phyloP scores from a whole-genome alignment of 2,329 filamentous ascomycete species.

The Aureobasidium sp. region DNA sequence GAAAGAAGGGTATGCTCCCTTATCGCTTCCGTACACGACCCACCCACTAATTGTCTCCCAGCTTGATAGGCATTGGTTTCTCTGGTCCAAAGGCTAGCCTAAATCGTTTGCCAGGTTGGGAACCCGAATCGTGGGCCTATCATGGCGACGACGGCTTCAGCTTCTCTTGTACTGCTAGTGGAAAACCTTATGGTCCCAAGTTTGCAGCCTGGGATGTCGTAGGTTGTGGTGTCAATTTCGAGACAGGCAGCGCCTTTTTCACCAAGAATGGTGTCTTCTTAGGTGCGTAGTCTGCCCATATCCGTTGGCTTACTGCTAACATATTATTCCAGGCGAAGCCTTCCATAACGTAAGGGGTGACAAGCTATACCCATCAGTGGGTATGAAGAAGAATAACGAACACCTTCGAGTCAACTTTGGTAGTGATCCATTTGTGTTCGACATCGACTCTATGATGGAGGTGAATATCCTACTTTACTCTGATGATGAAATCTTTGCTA shows the following conservation, averaged over 20 bases:
- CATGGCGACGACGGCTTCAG: slow-evolving; percentile 60
- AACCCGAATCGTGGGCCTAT: slow-evolving; percentile 59
- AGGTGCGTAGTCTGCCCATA: slow-evolving; percentile 34
- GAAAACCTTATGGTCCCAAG: slow-evolving; percentile 53
- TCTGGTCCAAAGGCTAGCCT: slow-evolving; percentile 52
- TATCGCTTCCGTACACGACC: slow-evolving; percentile 4
- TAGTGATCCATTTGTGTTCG: slow-evolving; percentile 72
- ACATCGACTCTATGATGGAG: slow-evolving; percentile 81
- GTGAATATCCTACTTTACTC: slow-evolving; percentile 41
- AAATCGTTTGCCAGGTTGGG: slow-evolving; percentile 58
- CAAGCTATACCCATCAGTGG: slow-evolving; percentile 60
- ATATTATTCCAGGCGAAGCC: slow-evolving; percentile 52
- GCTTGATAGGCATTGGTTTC: slow-evolving; percentile 53
- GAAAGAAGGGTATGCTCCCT: slow-evolving; percentile 54
- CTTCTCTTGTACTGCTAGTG: slow-evolving; percentile 53
- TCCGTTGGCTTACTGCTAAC: not conserved
- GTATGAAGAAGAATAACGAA: slow-evolving; percentile 59
- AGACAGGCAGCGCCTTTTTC: slow-evolving; percentile 55
- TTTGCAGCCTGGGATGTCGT: slow-evolving; percentile 55
- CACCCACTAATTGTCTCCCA: slow-evolving; percentile 17
- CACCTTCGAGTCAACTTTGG: slow-evolving; percentile 57
- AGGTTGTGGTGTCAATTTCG: slow-evolving; percentile 60
- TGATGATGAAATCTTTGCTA: slow-evolving; percentile 12
- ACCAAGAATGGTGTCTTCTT: slow-evolving; percentile 56
- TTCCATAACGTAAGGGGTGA: slow-evolving; percentile 57